Evolutionary conservation across 192 early-diverging fungal species (phyloP), one percentile per base, ranked within the genome.

Genomic region (Phycomyces nitens): DNA sequence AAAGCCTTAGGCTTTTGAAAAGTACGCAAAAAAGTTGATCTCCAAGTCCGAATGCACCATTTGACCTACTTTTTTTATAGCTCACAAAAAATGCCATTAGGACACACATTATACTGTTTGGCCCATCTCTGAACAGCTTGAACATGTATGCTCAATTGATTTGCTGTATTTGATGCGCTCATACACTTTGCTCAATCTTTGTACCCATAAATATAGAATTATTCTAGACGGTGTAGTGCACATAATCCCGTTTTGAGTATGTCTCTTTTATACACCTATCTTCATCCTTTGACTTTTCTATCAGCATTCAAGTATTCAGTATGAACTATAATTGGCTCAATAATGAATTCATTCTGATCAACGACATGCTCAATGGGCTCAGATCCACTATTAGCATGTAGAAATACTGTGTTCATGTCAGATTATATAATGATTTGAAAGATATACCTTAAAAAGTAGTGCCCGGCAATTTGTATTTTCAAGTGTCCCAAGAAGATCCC

Each of bases 351-450:
- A 49, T 62, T 51, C 50, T 62, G 26, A 53, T 62, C 60, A 62
- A 53, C 49, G 21, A 62, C 40, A 10, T 62, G 53, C 0, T 60
- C 59, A 34, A 58, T 58, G 3, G 56, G 56, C 56, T 58, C 56
- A 41, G 56, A 39, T 0, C 56, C 39, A 18, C 38, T 39, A 41
- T 41, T 40, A 47, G 39, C 60, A 38, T 53, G 53, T 53, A 62
- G 53, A 62, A 62, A 62, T 62, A 52, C 24, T 38, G 49, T 52
- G n/a, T 50, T 62, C 60, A 53, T 62, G 56, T 58, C 8, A 58
- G 41, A 42, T n/a, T n/a, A 7, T 50, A 10, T 50, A 50, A 50
- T 5, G 49, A 5, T 5, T 50, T 50, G 49, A 50, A 26, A 26
- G 27, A 26, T 0, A 24, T n/a, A n/a, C n/a, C n/a, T n/a, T n/a